phyloP scores from a whole-genome alignment of 2,329 filamentous ascomycete species.

The Alternaria panax region DNA sequence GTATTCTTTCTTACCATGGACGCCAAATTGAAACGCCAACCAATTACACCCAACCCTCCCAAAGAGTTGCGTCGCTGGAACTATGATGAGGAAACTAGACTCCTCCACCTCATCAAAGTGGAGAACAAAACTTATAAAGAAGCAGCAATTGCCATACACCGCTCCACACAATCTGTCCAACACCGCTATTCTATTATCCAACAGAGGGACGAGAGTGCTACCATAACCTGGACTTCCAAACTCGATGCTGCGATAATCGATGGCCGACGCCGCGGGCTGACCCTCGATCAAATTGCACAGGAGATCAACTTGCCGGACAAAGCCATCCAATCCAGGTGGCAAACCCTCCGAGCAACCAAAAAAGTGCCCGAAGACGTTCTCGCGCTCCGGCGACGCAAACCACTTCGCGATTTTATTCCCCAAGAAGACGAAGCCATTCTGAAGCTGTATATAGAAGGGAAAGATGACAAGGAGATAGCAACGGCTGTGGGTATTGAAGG shows the following conservation, averaged over 20 bases:
- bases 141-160: background rate
- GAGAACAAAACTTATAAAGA: background rate
- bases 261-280: constrained; percentile 3
- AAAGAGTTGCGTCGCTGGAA: constrained; percentile 12
- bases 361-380: constrained; percentile 14
- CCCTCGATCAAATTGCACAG: background rate
- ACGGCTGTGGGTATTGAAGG: background rate
- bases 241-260: constrained; percentile 16
- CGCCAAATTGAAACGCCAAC: background rate
- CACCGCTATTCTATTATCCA: constrained; percentile 2
- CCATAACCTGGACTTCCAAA: constrained; percentile 3
- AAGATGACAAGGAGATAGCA: constrained; percentile 6
- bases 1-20: background rate
- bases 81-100: constrained; percentile 4
- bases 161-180: background rate
- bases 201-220: background rate
- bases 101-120: constrained; percentile 6
- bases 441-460: constrained; percentile 1
- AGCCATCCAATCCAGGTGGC: constrained; percentile 16
- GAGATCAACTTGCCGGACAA: constrained; percentile 1
- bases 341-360: constrained; percentile 3
- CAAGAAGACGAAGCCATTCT: constrained; percentile 17
- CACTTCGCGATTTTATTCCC: background rate
- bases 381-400: constrained; percentile 1
- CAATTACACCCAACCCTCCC: background rate